Percentiles rank a stretch among this genome's conserved stretches.
Evolutionary conservation across 108 stramenopile genomes (phyloP).

Genomic region (Mayamaea pseudoterrestris): DNA sequence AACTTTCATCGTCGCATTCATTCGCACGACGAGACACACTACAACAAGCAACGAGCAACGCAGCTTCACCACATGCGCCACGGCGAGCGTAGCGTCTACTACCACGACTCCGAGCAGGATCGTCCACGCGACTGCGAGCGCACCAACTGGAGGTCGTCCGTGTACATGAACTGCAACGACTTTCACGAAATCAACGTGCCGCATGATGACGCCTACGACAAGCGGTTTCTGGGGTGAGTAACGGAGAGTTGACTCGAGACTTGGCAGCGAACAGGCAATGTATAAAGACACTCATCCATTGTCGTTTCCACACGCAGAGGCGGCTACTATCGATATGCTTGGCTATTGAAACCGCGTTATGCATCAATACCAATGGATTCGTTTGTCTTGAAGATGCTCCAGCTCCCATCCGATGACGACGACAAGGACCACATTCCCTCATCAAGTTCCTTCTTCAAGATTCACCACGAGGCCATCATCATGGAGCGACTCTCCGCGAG

Average conservation of each 20-base stretch:
- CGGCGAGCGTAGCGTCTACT: no score
- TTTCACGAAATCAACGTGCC: constrained; percentile 7
- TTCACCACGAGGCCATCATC: constrained; percentile 64
- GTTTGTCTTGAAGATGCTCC: not conserved
- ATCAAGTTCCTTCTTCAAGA: constrained; percentile 15
- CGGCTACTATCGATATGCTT: constrained; percentile 4
- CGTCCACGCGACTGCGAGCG: not conserved
- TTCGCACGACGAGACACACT: not conserved
- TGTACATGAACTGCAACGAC: not conserved
- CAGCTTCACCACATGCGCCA: no score
- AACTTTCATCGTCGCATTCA: constrained; percentile 1
- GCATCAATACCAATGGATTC: constrained; percentile 1
- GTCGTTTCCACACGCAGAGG: not conserved
- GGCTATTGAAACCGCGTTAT: constrained; percentile 1
- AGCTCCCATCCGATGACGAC: not conserved
- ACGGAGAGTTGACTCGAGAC: constrained; percentile 10
- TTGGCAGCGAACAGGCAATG: not conserved
- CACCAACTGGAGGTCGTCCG: not conserved
- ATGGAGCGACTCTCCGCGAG: constrained; percentile 52
- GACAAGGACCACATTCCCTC: constrained; percentile 8
- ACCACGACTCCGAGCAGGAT: not conserved
- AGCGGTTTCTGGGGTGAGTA: constrained; percentile 26
- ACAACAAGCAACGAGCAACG: constrained; percentile 3
- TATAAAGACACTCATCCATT: not conserved
- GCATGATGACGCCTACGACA: constrained; percentile 2